These are phyloP conservation scores for Chondrostereum purpureum DNA, from an alignment of 1,284 basidiomycete genomes.

Conservation along the genomic window DNA sequence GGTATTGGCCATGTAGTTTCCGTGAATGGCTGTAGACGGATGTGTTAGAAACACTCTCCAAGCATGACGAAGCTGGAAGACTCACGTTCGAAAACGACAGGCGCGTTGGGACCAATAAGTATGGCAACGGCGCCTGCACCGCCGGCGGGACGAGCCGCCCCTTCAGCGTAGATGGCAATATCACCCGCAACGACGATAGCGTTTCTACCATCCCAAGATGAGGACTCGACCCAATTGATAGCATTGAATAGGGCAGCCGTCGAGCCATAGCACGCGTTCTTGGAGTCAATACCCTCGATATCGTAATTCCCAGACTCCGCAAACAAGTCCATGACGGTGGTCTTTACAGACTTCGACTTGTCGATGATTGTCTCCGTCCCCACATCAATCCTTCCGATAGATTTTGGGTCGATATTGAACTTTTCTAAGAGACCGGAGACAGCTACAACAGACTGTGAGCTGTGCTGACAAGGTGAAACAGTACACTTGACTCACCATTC, in stretches of 20 bases:
- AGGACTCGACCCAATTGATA: constrained; percentile 93
- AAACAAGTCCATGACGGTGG: constrained; percentile 96
- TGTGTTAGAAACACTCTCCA: constrained; percentile 8
- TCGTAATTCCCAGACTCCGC: constrained; percentile 87
- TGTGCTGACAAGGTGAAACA: neutral
- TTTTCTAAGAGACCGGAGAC: constrained; percentile 85
- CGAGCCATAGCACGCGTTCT: constrained; percentile 98
- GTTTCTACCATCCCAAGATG: constrained; percentile 95
- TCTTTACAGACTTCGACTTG: constrained; percentile 99
- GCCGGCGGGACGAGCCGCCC: constrained; percentile 89
- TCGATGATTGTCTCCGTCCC: constrained; percentile 99
- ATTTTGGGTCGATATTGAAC: constrained; percentile 92
- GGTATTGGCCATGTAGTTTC: constrained; percentile 94
- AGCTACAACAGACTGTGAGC: constrained; percentile 36
- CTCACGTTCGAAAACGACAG: constrained; percentile 91
- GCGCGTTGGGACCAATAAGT: constrained; percentile 95
- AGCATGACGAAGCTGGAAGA: constrained; percentile 16
- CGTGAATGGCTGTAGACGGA: constrained; percentile 73
- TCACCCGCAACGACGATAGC: constrained; percentile 97
- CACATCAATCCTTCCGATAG: constrained; percentile 95
- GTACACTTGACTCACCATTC: constrained; percentile 45
- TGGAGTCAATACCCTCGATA: constrained; percentile 97
- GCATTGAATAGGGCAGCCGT: constrained; percentile 98
- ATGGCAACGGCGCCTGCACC: constrained; percentile 95
- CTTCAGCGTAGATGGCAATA: constrained; percentile 97